Base-by-base conservation (phyloP, 108 stramenopile species). In the Asterionellopsis glacialis region DNA sequence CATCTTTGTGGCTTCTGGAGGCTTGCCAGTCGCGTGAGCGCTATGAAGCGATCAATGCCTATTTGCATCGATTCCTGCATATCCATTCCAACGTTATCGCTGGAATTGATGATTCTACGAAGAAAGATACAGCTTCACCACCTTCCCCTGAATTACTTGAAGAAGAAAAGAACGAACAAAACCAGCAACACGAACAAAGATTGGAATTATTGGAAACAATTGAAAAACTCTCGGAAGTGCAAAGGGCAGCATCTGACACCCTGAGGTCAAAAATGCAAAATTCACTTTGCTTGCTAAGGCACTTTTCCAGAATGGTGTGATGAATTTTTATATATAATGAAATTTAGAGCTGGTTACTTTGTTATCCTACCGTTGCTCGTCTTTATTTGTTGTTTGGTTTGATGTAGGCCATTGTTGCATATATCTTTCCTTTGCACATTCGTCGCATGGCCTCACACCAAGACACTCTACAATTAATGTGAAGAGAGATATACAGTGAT, bases 1-100 rank as follows among this genome's bases (percentile, higher is more conserved):
- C 86, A 41, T 75, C 78, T 21, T 42, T 64, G 50, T 93, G 88
- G 86, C 70, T 93, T n/a, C 23, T 88, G 27, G 82, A 90, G 59
- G 83, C 85, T 11, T 77, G 73, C 45, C 65, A 73, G 47, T 86
- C 92, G 18, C 64, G 87, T 39, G 68, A 83, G 63, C 83, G 83
- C 50, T 93, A 79, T 63, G 92, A 93, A 61, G 88, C 88, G 11
- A 73, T 93, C 38, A 88, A 90, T 78, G 92, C 92, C 12, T 93
- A 93, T 50, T 52, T 93, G 41, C 88, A 90, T 71, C 82, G 92
- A 24, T 93, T 90, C 68, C 67, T 93, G 55, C 67, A 81, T 58
- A 62, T 88, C 40, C 92, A 93, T 73, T 65, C 82, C 13, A 76
- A 51, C 22, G 63, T 84, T 11, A 70, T 93, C 19, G 80, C 83